Conservation (phyloP, 495 filamentous ascomycete genomes). For the Penicillium parvum region DNA sequence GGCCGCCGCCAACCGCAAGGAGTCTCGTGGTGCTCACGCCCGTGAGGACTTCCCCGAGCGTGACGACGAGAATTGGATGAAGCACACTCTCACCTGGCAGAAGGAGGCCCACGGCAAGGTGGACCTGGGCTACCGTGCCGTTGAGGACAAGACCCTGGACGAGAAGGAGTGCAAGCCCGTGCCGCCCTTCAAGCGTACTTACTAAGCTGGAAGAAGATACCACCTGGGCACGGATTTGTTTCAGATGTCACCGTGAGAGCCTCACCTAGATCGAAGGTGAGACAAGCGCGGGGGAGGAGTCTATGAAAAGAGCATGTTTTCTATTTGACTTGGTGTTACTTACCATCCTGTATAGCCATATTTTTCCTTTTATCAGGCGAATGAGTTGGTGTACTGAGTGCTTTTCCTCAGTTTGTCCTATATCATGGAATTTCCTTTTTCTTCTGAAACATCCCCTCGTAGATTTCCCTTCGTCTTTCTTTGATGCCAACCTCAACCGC, state of each 20-base stretch:
- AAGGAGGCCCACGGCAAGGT: conserved; percentile 78
- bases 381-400: conserved; percentile 44
- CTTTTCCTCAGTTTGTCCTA: conserved; percentile 32
- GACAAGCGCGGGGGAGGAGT: conserved; percentile 25
- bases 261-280: no score
- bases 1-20: conserved; percentile 82
- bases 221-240: conserved; percentile 14
- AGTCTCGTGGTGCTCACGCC: conserved; percentile 91
- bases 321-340: conserved; percentile 36
- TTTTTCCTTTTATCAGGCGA: conserved; percentile 37
- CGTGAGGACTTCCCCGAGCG: conserved; percentile 92
- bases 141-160: conserved; percentile 75
- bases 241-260: conserved; percentile 12
- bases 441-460: conserved; percentile 21
- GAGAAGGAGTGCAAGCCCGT: conserved; percentile 86
- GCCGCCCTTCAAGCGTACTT: conserved; percentile 81
- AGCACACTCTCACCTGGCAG: conserved; percentile 94
- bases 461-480: conserved; percentile 10
- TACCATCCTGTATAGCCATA: conserved; percentile 47
- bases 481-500: background rate
- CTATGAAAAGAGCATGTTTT: conserved; percentile 40
- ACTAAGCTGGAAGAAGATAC: conserved; percentile 46
- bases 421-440: conserved; percentile 34
- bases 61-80: conserved; percentile 97
- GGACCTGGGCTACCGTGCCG: conserved; percentile 71